phyloP scores from a whole-genome alignment of 2,329 filamentous ascomycete species.

The Aspergillus clavatus region DNA sequence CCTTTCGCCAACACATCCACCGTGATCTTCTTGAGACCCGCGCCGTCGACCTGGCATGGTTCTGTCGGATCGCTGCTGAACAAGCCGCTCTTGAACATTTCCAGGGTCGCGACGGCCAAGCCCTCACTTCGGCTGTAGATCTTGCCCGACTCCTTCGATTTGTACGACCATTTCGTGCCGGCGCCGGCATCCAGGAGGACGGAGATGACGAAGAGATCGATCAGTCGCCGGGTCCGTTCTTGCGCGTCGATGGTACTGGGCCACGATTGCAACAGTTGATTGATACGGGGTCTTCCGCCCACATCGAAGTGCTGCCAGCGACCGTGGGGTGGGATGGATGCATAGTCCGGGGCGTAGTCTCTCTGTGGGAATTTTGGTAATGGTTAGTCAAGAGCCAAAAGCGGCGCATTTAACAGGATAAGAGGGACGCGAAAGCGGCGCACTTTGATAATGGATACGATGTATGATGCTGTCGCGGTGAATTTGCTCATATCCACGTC shows the following conservation, averaged over 20 bases:
- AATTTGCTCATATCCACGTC: conserved; percentile 84
- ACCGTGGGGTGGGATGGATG: conserved; percentile 75
- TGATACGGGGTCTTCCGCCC: conserved; percentile 51
- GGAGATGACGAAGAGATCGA: conserved; percentile 60
- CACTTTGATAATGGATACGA: conserved; percentile 94
- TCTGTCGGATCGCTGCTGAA: conserved; percentile 80
- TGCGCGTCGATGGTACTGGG: conserved; percentile 44
- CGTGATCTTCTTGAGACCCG: conserved; percentile 69
- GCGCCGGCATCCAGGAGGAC: conserved; percentile 68
- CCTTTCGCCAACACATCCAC: conserved; percentile 70
- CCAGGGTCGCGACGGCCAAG: conserved; percentile 68
- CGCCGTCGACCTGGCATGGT: conserved; percentile 84
- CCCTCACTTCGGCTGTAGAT: conserved; percentile 83
- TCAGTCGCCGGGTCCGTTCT: conserved; percentile 52
- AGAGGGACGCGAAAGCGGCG: neutral
- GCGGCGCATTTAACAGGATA: too few relatives aligned
- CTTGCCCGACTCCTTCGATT: conserved; percentile 80
- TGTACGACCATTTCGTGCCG: conserved; percentile 87
- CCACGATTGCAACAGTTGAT: conserved; percentile 49
- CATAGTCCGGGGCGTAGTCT: conserved; percentile 65
- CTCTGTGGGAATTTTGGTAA: conserved; percentile 44
- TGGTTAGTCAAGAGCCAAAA: too few relatives aligned
- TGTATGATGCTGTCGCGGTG: conserved; percentile 74
- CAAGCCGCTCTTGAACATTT: conserved; percentile 90
- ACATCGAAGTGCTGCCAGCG: conserved; percentile 63